phyloP scores from a whole-genome alignment of 1,284 basidiomycete species.

The Fomes fomentarius region DNA sequence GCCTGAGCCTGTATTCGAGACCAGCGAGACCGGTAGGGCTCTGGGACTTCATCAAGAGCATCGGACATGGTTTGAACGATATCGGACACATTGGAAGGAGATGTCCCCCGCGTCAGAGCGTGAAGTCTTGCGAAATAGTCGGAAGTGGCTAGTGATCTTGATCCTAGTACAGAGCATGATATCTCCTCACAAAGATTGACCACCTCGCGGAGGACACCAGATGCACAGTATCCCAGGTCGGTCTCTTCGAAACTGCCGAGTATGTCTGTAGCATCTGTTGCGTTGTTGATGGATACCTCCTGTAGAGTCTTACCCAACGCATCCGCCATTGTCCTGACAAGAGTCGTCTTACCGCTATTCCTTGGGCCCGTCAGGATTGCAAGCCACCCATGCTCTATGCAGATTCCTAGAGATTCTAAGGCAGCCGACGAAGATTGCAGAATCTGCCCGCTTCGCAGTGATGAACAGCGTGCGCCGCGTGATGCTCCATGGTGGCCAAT shows the following conservation, averaged over 20 bases:
- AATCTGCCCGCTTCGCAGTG: conserved; percentile 49
- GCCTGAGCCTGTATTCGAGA: conserved; percentile 12
- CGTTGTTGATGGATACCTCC: conserved; percentile 83
- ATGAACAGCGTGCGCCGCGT: conserved; percentile 48
- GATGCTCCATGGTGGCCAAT: conserved; percentile 68
- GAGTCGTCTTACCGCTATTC: conserved; percentile 80
- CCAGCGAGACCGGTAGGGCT: conserved; percentile 7
- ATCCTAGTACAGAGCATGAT: conserved; percentile 42
- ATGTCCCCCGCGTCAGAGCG: background rate
- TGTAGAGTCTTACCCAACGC: conserved; percentile 71
- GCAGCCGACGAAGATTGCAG: conserved; percentile 69
- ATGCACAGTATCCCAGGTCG: conserved; percentile 49
- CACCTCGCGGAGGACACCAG: conserved; percentile 44
- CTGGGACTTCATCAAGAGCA: conserved; percentile 11
- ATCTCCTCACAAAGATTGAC: conserved; percentile 44
- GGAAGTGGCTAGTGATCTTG: conserved; percentile 25
- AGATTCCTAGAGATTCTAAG: conserved; percentile 79
- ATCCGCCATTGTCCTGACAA: conserved; percentile 76
- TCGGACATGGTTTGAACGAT: background rate
- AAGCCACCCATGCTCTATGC: conserved; percentile 84
- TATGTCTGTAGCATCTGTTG: conserved; percentile 94
- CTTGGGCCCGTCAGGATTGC: conserved; percentile 84
- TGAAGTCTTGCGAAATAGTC: conserved; percentile 11
- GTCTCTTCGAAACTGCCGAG: conserved; percentile 96
- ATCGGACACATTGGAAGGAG: background rate